Evolutionary conservation across 2,329 filamentous ascomycete species (phyloP), one percentile per base, ranked within the genome.

Genomic region (Chrysosporium queenslandicum): DNA sequence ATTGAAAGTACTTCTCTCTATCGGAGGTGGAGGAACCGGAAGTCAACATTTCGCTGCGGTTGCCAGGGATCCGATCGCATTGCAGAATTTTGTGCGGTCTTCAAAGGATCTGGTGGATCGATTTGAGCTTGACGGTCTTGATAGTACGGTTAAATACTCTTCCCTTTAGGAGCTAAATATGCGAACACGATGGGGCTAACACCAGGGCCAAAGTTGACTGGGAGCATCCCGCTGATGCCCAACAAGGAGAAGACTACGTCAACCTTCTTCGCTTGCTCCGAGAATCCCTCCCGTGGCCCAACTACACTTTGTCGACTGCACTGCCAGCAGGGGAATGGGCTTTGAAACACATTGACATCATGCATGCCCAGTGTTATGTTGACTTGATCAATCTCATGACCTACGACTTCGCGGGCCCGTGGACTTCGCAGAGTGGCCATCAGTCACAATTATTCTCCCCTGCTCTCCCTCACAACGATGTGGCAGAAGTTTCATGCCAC

Each of bases 361-460:
- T 67, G 20, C 71, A 74, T 53, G 79, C 82, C 9, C 76, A 82
- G 46, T 70, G 78, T 42, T 82, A 86, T 59, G 74, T 92, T 32
- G 85, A 91, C 66, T 77, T 83, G 56, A 71, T 92, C 65, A 91
- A 91, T 65, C 71, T 92, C 32, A 87, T 85, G 78, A 79, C 86
- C 1, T 92, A 89, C 67, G 86, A 92, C 66, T 86, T 90, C 62
- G 81, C 78, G 23, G 86, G 86, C 1, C 74, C 79, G 2, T 90
- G 86, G 86, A 79, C 78, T 1, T 64, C 72, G 27, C 77, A 77
- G 53, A 80, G 79, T 42, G 86, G 86, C 5, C 85, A 91, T 64
- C 87, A 91, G 51, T 80, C 86, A 3, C 86, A 89, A 63, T 77
- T 92, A 1, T 86, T 82, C 62, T 72, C 80, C 1, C 76, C 80